A percentile compares a stretch with the other conserved stretches of the same genome.
Evolutionary conservation across 2,329 filamentous ascomycete species (phyloP).

Genomic region (Colletotrichum liaoningense): DNA sequence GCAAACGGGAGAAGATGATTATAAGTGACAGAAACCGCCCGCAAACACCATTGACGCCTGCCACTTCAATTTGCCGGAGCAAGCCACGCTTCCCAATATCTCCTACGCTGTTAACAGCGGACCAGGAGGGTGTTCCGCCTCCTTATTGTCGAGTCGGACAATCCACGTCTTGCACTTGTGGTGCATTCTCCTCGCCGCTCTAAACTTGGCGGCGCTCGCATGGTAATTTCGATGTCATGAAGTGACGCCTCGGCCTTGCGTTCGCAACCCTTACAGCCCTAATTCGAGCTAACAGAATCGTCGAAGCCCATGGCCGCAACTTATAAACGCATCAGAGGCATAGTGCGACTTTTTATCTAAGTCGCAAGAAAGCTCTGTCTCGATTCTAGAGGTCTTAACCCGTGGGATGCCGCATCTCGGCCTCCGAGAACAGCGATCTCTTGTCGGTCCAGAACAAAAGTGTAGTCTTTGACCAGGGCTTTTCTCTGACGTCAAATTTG

Average conservation of each 20-base stretch:
- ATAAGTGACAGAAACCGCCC: not conserved
- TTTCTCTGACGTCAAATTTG: too few species aligned
- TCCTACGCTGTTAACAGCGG: not conserved
- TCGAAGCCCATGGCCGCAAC: not conserved
- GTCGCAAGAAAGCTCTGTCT: constrained; percentile 39
- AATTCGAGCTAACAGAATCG: not conserved
- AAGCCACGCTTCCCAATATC: constrained; percentile 9
- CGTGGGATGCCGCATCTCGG: constrained; percentile 50
- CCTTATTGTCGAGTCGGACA: constrained; percentile 42
- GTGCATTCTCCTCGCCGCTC: constrained; percentile 51
- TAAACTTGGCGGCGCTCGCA: constrained; percentile 55
- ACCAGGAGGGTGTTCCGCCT: constrained; percentile 17
- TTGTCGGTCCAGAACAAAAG: constrained; percentile 42
- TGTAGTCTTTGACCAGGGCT: constrained; percentile 46
- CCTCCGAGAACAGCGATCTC: constrained; percentile 47
- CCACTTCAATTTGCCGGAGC: not conserved
- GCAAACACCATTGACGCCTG: not conserved
- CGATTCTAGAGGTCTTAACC: constrained; percentile 44
- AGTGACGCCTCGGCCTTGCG: constrained; percentile 49
- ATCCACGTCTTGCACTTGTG: constrained; percentile 53
- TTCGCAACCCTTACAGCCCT: not conserved
- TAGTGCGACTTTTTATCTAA: constrained; percentile 10
- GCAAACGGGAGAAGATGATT: not conserved
- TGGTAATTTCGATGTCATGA: constrained; percentile 52
- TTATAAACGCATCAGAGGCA: not conserved